phyloP scores from a whole-genome alignment of 2,329 filamentous ascomycete genomes.

The Trichoderma asperellum region DNA sequence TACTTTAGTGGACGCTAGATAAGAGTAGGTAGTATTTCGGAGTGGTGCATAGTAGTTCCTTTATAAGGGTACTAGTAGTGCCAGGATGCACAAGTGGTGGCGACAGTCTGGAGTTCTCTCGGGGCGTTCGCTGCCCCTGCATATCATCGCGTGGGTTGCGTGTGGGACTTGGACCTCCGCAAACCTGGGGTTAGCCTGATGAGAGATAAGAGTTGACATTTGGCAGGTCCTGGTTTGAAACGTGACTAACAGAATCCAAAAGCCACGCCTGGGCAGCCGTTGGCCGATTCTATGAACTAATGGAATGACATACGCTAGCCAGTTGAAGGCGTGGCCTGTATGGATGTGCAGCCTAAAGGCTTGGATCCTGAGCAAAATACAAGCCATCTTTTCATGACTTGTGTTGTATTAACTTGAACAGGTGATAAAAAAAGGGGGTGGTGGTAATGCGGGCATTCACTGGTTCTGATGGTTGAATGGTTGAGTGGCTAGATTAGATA shows the following conservation, averaged over 20 bases:
- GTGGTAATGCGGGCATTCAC: neutral
- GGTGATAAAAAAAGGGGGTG: neutral
- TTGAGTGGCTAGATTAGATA: neutral
- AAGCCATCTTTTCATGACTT: neutral
- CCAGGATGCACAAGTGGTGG: neutral
- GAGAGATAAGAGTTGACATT: constrained; percentile 12
- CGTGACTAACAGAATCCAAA: neutral
- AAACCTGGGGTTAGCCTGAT: constrained; percentile 23
- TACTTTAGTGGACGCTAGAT: constrained; percentile 11
- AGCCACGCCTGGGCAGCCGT: neutral
- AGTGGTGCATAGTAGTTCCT: neutral
- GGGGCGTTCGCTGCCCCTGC: neutral
- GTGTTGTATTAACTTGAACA: neutral
- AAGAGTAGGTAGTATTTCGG: neutral
- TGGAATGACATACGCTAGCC: neutral
- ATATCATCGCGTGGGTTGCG: neutral
- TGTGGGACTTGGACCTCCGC: neutral
- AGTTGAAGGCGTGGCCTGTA: neutral
- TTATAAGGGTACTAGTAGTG: neutral
- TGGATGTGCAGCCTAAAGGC: neutral
- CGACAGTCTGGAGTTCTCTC: neutral
- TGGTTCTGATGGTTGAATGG: neutral
- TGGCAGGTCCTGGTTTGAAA: constrained; percentile 14
- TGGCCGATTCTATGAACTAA: constrained; percentile 8
- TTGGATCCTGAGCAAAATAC: neutral